Percentiles rank a stretch among this genome's conserved stretches.
These are phyloP conservation scores for Myriosclerotinia curreyana DNA, from an alignment of 2,329 filamentous ascomycete species.

Conservation along the genomic window DNA sequence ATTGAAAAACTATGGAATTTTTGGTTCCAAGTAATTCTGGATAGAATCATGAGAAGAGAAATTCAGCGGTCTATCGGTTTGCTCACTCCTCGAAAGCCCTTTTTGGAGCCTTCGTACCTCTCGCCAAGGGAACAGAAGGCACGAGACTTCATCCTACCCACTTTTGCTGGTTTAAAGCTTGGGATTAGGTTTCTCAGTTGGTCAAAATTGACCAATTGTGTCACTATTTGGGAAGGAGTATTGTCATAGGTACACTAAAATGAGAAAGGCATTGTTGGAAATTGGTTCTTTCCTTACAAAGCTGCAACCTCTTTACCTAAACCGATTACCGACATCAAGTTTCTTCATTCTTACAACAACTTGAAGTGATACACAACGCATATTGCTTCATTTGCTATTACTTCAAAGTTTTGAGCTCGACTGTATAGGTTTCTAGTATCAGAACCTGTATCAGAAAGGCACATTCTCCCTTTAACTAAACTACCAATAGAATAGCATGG, in stretches of 20 bases:
- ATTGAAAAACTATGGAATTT: background rate
- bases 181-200: too few relatives aligned
- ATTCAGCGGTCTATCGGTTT: background rate
- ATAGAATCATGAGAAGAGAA: background rate
- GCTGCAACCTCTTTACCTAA: background rate
- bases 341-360: background rate
- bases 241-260: background rate
- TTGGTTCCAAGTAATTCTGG: background rate
- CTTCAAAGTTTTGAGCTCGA: background rate
- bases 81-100: background rate
- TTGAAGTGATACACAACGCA: background rate
- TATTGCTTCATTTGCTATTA: background rate
- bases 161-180: background rate
- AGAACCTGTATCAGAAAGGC: background rate
- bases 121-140: background rate
- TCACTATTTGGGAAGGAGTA: background rate
- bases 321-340: background rate
- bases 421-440: background rate
- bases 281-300: background rate
- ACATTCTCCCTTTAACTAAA: background rate
- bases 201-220: background rate
- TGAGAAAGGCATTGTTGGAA: background rate
- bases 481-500: background rate
- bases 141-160: background rate
- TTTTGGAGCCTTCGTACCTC: background rate